Evolutionary conservation across 2,329 filamentous ascomycete species (phyloP).

Genomic region (Calonectria fujianensis): DNA sequence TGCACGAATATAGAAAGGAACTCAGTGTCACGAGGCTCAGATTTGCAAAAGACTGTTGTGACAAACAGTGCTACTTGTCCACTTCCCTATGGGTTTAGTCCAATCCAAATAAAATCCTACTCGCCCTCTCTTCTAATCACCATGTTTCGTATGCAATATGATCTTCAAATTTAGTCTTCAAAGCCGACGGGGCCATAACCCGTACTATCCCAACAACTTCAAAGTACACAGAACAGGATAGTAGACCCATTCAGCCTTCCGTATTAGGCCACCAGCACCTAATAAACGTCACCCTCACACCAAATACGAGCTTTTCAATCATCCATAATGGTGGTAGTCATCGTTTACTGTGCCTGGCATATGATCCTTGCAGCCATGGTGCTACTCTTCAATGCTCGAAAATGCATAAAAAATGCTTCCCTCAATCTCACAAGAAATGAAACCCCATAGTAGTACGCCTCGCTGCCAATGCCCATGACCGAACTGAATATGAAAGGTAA

Average conservation of each 20-base stretch:
- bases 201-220: background rate
- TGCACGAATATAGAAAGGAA: conserved; percentile 1
- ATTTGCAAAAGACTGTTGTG: conserved; percentile 17
- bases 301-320: background rate
- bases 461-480: conserved; percentile 59
- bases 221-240: background rate
- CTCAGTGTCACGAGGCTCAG: conserved; percentile 13
- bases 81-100: background rate
- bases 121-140: conserved; percentile 16
- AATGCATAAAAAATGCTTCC: conserved; percentile 54
- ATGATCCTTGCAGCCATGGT: conserved; percentile 26
- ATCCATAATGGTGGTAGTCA: background rate
- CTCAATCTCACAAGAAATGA: conserved; percentile 50
- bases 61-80: background rate
- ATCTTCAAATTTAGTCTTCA: conserved; percentile 28
- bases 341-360: conserved; percentile 8
- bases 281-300: background rate
- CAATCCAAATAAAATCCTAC: conserved; percentile 27
- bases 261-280: background rate
- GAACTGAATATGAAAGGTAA: conserved; percentile 52
- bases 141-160: conserved; percentile 2
- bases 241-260: conserved; percentile 16
- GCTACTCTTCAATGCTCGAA: conserved; percentile 46
- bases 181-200: background rate
- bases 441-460: conserved; percentile 58